These are phyloP conservation scores for Carpinus fangiana DNA, from an alignment of 306 rosid genomes.

Conservation along the genomic window DNA sequence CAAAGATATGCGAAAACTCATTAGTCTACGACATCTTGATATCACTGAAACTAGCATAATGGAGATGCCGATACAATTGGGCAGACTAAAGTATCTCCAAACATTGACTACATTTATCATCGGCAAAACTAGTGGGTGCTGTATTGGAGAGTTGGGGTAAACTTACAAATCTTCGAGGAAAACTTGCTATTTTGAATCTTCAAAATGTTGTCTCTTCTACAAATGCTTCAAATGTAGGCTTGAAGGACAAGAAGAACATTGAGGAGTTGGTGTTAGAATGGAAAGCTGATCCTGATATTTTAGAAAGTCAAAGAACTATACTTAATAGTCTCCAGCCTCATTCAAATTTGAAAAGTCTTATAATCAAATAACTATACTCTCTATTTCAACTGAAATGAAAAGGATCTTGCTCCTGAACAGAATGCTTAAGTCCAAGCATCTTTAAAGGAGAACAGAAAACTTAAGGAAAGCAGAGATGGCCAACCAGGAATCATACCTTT, in stretches of 20 bases:
- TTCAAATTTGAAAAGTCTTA: constrained; percentile 6
- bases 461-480: no score
- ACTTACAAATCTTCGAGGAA: constrained; percentile 8
- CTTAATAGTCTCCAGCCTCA: constrained; percentile 28
- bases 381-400: no score
- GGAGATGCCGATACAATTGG: constrained; percentile 24
- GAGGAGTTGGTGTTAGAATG: constrained; percentile 15
- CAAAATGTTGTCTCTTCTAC: constrained; percentile 12
- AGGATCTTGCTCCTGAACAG: no score
- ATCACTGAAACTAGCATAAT: not conserved
- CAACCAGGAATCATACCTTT: no score
- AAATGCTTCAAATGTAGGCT: constrained; percentile 3
- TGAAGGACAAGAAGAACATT: constrained; percentile 6
- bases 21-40: constrained; percentile 32
- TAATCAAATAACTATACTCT: not conserved
- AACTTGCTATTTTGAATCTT: not conserved
- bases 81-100: constrained; percentile 22
- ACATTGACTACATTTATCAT: constrained; percentile 21
- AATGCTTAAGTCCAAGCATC: no score
- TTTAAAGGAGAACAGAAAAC: no score
- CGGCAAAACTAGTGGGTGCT: not conserved
- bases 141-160: constrained; percentile 11
- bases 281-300: not conserved
- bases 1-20: constrained; percentile 10
- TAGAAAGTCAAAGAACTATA: constrained; percentile 11